Conservation (phyloP, 225 moss, liverwort and hornwort genomes). For the Anthoceros angustus region DNA sequence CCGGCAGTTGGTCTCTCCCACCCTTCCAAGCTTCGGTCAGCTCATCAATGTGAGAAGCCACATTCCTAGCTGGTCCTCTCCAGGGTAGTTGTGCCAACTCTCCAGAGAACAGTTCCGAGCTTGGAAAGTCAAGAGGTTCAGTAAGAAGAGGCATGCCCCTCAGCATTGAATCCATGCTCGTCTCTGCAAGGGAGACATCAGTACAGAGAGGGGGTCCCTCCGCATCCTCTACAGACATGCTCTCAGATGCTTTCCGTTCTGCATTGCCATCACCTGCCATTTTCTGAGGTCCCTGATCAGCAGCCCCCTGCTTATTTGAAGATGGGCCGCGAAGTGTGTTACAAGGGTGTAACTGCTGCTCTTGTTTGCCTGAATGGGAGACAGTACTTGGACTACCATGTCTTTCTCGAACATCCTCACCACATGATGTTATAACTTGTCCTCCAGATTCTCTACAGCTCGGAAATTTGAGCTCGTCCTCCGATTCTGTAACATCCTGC, state of each 20-base stretch:
- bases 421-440: no score
- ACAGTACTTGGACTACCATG: no score
- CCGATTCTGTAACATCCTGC: no score
- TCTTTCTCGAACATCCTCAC: no score
- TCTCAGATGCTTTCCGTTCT: background rate
- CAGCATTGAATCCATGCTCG: background rate
- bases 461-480: no score
- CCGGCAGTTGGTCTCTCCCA: background rate
- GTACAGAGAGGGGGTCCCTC: background rate
- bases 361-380: no score
- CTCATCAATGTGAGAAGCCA: background rate
- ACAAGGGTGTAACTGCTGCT: no score
- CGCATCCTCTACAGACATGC: background rate
- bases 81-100: conserved; percentile 1
- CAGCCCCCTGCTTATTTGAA: no score
- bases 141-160: conserved; percentile 1
- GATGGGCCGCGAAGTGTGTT: no score
- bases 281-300: no score
- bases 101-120: background rate
- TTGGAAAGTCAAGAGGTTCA: background rate
- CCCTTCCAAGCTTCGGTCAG: background rate
- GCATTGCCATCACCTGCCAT: background rate
- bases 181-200: background rate
- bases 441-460: no score
- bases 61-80: background rate